A percentile compares a stretch with the other conserved stretches of the same genome.
Evolutionary conservation across 176 grass and related monocot species (phyloP).

Genomic region (Raddia distichophylla): DNA sequence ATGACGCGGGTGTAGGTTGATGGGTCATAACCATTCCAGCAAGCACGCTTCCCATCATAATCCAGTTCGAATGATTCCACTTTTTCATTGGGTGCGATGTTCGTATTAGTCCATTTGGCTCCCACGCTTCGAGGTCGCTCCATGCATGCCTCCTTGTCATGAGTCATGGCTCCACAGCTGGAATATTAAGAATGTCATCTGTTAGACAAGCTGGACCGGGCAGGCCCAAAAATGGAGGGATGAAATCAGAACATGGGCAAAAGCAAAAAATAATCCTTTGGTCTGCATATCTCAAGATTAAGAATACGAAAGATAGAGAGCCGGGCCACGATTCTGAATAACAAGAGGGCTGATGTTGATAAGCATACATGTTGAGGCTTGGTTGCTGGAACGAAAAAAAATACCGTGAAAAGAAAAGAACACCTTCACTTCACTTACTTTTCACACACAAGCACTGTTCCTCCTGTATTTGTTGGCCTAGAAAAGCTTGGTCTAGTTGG

Average conservation of each 20-base stretch:
- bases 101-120: constrained; percentile 75
- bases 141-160: constrained; percentile 87
- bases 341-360: not conserved
- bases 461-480: constrained; percentile 82
- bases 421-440: constrained; percentile 66
- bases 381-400: too few species aligned
- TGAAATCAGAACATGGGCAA: not conserved
- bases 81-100: constrained; percentile 90
- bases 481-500: constrained; percentile 83
- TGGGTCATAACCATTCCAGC: constrained; percentile 91
- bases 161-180: constrained; percentile 96
- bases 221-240: not conserved
- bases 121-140: constrained; percentile 73
- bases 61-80: constrained; percentile 94
- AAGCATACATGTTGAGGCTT: not conserved
- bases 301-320: too few species aligned
- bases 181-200: constrained; percentile 8
- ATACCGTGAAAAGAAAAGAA: too few species aligned
- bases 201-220: constrained; percentile 7
- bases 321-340: not conserved
- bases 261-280: not conserved
- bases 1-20: constrained; percentile 85
- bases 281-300: not conserved
- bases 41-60: constrained; percentile 93
- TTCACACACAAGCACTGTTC: constrained; percentile 78